Evolutionary conservation across 768 basidiomycete species (phyloP).

Genomic region (Trametes sanguinea): DNA sequence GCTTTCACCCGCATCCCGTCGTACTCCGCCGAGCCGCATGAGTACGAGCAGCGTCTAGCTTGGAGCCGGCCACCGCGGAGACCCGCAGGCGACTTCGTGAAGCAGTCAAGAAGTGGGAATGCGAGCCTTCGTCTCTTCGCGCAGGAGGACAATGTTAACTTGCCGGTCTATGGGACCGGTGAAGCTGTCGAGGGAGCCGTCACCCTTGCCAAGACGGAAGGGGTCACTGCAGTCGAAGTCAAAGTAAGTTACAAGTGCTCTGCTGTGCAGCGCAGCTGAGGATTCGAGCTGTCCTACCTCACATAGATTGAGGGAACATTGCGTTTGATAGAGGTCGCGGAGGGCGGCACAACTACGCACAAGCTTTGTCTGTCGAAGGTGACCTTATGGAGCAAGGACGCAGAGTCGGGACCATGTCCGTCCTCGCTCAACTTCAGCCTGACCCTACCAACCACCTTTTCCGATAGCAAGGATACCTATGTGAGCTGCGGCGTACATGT

Average conservation of each 20-base stretch:
- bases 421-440: constrained; percentile 53
- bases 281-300: constrained; percentile 2
- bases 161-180: constrained; percentile 62
- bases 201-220: constrained; percentile 55
- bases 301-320: constrained; percentile 63
- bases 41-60: constrained; percentile 55
- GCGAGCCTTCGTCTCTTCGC: constrained; percentile 51
- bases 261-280: neutral
- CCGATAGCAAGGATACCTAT: constrained; percentile 55
- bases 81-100: constrained; percentile 53
- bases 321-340: constrained; percentile 61
- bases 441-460: constrained; percentile 59
- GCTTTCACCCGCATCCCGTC: constrained; percentile 43
- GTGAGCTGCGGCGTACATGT: constrained; percentile 40
- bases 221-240: constrained; percentile 61
- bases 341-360: constrained; percentile 57
- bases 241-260: constrained; percentile 44
- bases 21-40: constrained; percentile 58
- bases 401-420: constrained; percentile 49
- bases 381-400: constrained; percentile 60
- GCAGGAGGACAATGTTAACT: constrained; percentile 49
- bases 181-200: constrained; percentile 57
- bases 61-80: constrained; percentile 38
- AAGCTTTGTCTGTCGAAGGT: constrained; percentile 53
- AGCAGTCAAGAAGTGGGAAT: constrained; percentile 57